Evolutionary conservation across 495 filamentous ascomycete genomes (phyloP).

Genomic region (Opeltia flavorubescens): DNA sequence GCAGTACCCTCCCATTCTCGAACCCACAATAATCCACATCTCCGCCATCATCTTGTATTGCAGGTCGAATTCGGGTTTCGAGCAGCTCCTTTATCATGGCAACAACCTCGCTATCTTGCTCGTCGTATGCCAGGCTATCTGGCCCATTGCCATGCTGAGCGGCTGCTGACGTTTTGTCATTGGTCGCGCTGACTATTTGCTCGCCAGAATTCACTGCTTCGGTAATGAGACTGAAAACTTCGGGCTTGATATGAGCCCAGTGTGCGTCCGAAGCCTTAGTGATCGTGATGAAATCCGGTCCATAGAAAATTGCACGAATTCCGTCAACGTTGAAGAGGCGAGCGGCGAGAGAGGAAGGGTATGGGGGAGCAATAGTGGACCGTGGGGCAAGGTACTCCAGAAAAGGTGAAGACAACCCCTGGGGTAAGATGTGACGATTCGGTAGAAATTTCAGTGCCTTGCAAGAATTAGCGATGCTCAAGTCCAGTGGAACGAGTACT

Average conservation of each 20-base stretch:
- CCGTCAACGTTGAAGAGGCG: conserved; percentile 84
- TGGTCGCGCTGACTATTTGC: conserved; percentile 60
- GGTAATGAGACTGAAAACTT: conserved; percentile 89
- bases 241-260: conserved; percentile 91
- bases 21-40: conserved; percentile 93
- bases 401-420: conserved; percentile 55
- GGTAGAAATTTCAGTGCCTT: conserved; percentile 86
- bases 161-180: conserved; percentile 37
- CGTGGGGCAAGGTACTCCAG: conserved; percentile 84
- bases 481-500: conserved; percentile 13
- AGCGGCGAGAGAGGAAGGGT: conserved; percentile 86
- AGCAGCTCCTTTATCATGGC: conserved; percentile 98
- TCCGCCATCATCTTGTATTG: conserved; percentile 94
- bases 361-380: conserved; percentile 71
- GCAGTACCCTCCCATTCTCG: conserved; percentile 63
- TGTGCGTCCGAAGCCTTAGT: conserved; percentile 76
- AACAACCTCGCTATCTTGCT: conserved; percentile 83
- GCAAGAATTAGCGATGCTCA: neutral
- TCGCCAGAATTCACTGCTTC: conserved; percentile 75
- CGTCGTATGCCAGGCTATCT: conserved; percentile 64
- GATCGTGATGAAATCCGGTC: conserved; percentile 88
- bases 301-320: conserved; percentile 88
- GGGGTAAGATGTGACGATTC: conserved; percentile 66
- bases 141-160: conserved; percentile 40
- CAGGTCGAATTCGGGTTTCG: conserved; percentile 84